Conservation (phyloP, 1,284 basidiomycete species). For the Microbotryum saponariae region DNA sequence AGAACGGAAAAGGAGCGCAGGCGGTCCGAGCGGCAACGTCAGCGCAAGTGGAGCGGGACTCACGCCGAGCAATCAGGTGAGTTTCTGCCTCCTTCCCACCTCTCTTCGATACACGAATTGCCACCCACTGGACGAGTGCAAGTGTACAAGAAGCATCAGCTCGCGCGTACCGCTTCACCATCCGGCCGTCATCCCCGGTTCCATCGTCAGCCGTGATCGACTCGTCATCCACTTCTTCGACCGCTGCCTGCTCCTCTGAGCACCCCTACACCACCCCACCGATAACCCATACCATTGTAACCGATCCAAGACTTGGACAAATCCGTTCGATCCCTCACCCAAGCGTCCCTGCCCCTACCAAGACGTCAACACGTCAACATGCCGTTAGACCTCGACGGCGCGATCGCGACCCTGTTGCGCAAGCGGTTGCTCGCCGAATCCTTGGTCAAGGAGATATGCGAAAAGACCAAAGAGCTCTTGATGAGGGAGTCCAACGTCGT, state of each 20-base stretch:
- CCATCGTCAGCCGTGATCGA: background rate
- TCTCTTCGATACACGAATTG: no score
- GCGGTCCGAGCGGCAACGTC: no score
- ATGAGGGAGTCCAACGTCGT: conserved; percentile 99
- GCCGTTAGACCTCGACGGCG: conserved; percentile 34
- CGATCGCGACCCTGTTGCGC: conserved; percentile 67
- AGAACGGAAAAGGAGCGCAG: no score
- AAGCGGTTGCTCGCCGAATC: conserved; percentile 91
- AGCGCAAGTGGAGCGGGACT: no score
- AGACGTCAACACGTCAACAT: background rate
- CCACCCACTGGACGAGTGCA: no score
- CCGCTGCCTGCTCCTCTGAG: background rate
- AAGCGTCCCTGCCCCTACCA: no score
- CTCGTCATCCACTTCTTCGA: background rate
- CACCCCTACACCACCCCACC: background rate
- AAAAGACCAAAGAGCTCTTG: conserved; percentile 95
- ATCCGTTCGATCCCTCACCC: background rate
- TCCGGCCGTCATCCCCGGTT: background rate
- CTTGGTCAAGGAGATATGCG: conserved; percentile 88
- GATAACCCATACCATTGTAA: background rate
- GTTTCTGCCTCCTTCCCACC: no score
- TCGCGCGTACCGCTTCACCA: no score
- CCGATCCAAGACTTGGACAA: background rate
- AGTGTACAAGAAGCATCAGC: no score
- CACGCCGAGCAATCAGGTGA: no score